These are phyloP conservation scores for Talaromyces sp. DNA, from an alignment of 2,329 filamentous ascomycete genomes.

Conservation along the genomic window DNA sequence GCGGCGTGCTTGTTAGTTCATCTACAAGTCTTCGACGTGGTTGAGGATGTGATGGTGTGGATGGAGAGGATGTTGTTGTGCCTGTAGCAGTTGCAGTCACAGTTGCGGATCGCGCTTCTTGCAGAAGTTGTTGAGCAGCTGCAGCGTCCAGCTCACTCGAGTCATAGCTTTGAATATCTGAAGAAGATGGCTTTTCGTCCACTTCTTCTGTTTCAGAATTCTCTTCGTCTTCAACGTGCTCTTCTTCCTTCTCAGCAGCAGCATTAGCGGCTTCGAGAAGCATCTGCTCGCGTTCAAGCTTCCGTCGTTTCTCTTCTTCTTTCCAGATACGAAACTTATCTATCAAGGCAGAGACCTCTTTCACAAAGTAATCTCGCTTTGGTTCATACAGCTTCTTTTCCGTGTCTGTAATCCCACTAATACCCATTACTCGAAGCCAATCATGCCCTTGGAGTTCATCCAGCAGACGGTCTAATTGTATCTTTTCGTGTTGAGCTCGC, in stretches of 20 bases:
- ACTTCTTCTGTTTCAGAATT: conserved; percentile 27
- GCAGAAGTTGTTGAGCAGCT: conserved; percentile 68
- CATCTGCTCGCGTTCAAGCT: conserved; percentile 67
- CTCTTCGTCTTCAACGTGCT: conserved; percentile 42
- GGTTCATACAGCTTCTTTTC: conserved; percentile 83
- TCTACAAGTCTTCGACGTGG: conserved; percentile 12
- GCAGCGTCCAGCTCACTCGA: conserved; percentile 66
- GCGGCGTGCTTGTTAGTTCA: conserved; percentile 6
- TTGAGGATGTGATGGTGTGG: neutral
- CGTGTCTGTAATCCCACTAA: conserved; percentile 76
- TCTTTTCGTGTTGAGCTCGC: conserved; percentile 61
- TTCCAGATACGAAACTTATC: conserved; percentile 87
- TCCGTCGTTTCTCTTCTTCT: conserved; percentile 79
- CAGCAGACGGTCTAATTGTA: conserved; percentile 61
- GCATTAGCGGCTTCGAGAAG: conserved; percentile 21
- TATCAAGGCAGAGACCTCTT: conserved; percentile 72
- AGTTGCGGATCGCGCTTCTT: conserved; percentile 60
- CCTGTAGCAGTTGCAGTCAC: conserved; percentile 18
- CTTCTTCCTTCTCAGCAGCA: conserved; percentile 40
- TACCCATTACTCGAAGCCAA: conserved; percentile 88
- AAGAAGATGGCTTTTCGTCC: conserved; percentile 18
- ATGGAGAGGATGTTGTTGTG: neutral
- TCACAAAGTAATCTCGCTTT: conserved; percentile 78
- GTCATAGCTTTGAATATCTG: conserved; percentile 43
- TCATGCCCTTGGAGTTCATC: conserved; percentile 85